A percentile compares a stretch with the other conserved stretches of the same genome.
Evolutionary conservation across 768 basidiomycete genomes (phyloP).

Genomic region (Panellus pusillus): DNA sequence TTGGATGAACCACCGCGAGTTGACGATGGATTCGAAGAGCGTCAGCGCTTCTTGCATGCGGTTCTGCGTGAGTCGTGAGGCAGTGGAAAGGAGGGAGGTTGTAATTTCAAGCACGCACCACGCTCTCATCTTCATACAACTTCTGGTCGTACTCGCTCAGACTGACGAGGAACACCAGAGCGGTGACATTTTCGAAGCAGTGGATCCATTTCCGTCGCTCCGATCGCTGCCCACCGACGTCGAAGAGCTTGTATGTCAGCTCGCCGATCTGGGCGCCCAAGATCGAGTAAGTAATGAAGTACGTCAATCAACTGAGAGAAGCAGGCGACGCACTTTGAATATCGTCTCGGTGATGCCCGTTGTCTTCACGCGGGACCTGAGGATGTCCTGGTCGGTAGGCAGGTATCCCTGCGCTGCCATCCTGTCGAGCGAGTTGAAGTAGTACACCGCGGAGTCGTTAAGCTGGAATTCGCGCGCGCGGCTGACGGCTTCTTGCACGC

Average conservation of each 20-base stretch:
- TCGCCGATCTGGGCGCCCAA: conserved; percentile 65
- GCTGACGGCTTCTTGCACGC: conserved; percentile 78
- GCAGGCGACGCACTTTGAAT: conserved; percentile 60
- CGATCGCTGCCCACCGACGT: conserved; percentile 86
- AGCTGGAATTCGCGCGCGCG: conserved; percentile 93
- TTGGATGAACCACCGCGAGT: conserved; percentile 94
- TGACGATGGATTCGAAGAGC: conserved; percentile 96
- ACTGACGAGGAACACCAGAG: conserved; percentile 89
- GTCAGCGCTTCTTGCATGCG: conserved; percentile 97
- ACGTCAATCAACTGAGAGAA: neutral
- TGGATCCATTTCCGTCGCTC: conserved; percentile 97
- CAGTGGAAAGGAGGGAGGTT: too few species aligned
- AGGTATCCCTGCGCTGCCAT: conserved; percentile 76
- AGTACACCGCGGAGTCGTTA: conserved; percentile 94
- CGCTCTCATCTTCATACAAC: too few species aligned
- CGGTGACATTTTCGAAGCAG: conserved; percentile 93
- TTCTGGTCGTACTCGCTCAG: conserved; percentile 91
- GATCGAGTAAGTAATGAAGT: neutral
- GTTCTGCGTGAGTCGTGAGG: conserved; percentile 49
- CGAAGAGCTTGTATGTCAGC: conserved; percentile 89
- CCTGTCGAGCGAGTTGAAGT: conserved; percentile 88
- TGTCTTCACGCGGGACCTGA: conserved; percentile 92
- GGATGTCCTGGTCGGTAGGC: conserved; percentile 94
- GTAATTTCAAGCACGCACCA: too few species aligned
- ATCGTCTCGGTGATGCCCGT: conserved; percentile 98